Evolutionary conservation across 805 yeast genomes (phyloP).

Genomic region (Suhomyces sp.): DNA sequence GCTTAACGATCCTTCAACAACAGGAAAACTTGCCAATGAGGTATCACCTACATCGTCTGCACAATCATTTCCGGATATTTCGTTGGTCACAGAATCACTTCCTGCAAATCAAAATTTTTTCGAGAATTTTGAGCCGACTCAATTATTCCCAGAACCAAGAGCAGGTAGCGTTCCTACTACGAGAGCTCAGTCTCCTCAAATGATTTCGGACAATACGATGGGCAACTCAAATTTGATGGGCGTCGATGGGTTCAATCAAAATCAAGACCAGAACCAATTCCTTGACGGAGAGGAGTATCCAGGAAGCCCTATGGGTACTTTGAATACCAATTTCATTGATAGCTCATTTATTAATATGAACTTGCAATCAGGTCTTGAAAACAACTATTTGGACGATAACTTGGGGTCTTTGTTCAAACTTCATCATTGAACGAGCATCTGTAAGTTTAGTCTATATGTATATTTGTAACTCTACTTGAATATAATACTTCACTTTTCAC

Average conservation of each 20-base stretch:
- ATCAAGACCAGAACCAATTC: conserved; percentile 1
- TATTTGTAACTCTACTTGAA: background rate
- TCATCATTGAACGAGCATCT: conserved; percentile 7
- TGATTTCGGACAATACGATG: background rate
- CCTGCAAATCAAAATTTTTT: conserved; percentile 45
- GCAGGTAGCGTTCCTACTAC: conserved; percentile 33
- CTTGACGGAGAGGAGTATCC: conserved; percentile 4
- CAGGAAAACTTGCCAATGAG: conserved; percentile 14
- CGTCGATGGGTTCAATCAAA: background rate
- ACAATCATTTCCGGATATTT: conserved; percentile 49
- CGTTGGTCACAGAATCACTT: conserved; percentile 52
- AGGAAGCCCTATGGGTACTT: conserved; percentile 26
- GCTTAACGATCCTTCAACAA: background rate
- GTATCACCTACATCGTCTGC: conserved; percentile 36
- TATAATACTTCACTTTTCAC: conserved; percentile 1
- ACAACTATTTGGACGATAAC: conserved; percentile 20
- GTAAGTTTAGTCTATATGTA: background rate
- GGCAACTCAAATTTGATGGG: background rate
- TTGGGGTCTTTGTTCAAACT: conserved; percentile 31
- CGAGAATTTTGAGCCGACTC: conserved; percentile 56
- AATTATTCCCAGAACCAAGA: conserved; percentile 47
- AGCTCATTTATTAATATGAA: conserved; percentile 43
- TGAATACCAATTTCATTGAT: conserved; percentile 40
- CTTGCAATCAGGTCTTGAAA: conserved; percentile 34
- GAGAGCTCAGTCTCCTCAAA: conserved; percentile 34